Percentiles rank a stretch among this genome's conserved stretches.
Evolutionary conservation across 106 monocot genomes (phyloP).

Genomic region (Dactylorhiza incarnata): DNA sequence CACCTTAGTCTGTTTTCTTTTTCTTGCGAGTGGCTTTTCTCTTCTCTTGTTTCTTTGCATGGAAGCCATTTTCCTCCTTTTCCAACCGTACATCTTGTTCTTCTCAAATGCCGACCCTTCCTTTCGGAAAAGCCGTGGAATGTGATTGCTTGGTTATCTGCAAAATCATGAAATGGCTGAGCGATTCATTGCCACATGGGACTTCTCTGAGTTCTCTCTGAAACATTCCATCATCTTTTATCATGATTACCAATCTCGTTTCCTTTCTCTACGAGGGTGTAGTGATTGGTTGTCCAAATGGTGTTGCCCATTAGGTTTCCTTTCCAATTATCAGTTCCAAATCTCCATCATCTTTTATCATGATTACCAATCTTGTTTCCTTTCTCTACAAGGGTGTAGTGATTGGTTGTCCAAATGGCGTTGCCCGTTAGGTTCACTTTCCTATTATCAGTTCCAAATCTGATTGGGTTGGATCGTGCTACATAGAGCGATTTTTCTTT

Average conservation of each 20-base stretch:
- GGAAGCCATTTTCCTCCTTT: not conserved
- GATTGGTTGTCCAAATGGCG: not conserved
- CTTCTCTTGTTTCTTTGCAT: not conserved
- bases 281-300: not conserved
- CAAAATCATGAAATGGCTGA: not conserved
- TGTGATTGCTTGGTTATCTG: not conserved
- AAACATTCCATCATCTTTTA: not conserved
- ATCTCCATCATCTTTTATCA: not conserved
- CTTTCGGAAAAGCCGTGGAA: not conserved
- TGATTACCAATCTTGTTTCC: not conserved
- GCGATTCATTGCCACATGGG: not conserved
- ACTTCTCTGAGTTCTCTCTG: not conserved
- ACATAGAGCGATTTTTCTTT: too few relatives aligned
- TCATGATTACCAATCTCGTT: not conserved
- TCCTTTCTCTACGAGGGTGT: not conserved
- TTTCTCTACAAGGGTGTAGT: not conserved
- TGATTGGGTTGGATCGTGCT: too few relatives aligned
- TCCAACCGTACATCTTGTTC: not conserved
- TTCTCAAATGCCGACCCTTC: not conserved
- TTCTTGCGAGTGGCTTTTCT: not conserved
- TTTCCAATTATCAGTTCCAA: not conserved
- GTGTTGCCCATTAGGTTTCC: not conserved
- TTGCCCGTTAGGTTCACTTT: not conserved
- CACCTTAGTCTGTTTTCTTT: not conserved
- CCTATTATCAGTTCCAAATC: not conserved